Percentiles rank a stretch among this genome's conserved stretches.
Evolutionary conservation across 805 yeast genomes (phyloP).

Genomic region (Zygosaccharomyces lentus): DNA sequence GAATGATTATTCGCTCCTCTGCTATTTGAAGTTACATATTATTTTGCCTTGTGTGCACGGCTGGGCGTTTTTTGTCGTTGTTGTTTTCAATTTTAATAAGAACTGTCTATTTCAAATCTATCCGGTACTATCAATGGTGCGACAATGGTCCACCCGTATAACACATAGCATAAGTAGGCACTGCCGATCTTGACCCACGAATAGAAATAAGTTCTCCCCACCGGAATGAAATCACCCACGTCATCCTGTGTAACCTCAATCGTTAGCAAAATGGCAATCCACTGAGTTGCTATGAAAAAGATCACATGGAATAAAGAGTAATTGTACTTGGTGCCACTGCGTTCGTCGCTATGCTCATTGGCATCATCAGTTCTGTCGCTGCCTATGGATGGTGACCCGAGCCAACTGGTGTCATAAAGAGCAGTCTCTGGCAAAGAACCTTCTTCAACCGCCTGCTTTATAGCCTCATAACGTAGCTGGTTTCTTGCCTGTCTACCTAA

Average conservation of each 20-base stretch:
- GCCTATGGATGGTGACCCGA: conserved; percentile 36
- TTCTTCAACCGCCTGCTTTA: conserved; percentile 90
- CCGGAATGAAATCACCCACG: conserved; percentile 88
- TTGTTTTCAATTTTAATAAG: conserved; percentile 11
- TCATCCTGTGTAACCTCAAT: conserved; percentile 84
- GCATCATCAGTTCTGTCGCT: conserved; percentile 36
- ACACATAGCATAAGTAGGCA: conserved; percentile 83
- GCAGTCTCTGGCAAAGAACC: conserved; percentile 95
- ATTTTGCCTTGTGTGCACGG: background rate
- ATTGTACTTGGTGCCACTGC: conserved; percentile 73
- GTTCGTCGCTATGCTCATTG: conserved; percentile 46
- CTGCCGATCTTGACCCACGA: conserved; percentile 91
- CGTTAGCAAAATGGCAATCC: conserved; percentile 89
- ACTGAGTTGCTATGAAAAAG: conserved; percentile 93
- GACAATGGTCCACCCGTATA: conserved; percentile 85
- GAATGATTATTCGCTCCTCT: conserved; percentile 16
- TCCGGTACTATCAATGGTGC: conserved; percentile 94
- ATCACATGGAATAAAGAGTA: conserved; percentile 85
- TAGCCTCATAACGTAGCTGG: conserved; percentile 81
- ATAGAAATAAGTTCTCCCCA: conserved; percentile 92
- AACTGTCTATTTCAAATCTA: conserved; percentile 50
- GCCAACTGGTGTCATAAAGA: conserved; percentile 63
- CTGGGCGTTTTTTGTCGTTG: background rate
- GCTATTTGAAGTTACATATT: background rate
- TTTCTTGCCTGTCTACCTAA: conserved; percentile 43